phyloP scores from a whole-genome alignment of 164 flowering plant genomes.

The Tetrastigma voinierianum region DNA sequence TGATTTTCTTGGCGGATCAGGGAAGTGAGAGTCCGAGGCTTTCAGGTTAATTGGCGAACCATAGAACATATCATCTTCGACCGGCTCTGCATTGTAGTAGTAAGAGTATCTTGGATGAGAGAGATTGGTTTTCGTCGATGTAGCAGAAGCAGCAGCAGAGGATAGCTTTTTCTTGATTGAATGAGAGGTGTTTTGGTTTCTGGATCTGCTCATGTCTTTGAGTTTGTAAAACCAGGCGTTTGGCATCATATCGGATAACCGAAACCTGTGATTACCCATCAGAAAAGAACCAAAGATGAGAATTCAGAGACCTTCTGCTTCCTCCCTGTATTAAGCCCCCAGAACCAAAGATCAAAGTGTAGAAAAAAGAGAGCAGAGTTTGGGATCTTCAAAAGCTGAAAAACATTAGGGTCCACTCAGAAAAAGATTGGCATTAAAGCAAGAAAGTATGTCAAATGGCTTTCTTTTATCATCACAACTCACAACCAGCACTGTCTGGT shows the following conservation, averaged over 20 bases:
- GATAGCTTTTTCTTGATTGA: constrained; percentile 22
- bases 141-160: constrained; percentile 8
- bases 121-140: constrained; percentile 8
- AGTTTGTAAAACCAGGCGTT: constrained; percentile 86
- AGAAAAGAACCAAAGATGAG: neutral
- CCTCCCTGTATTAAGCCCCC: constrained; percentile 5
- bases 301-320: neutral
- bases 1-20: constrained; percentile 33
- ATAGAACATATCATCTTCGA: constrained; percentile 13
- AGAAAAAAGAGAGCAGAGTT: neutral
- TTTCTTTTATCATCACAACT: constrained; percentile 5
- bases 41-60: constrained; percentile 26
- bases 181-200: constrained; percentile 20
- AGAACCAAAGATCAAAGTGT: neutral
- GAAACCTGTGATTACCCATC: constrained; percentile 80
- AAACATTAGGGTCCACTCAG: constrained; percentile 3
- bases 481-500: neutral
- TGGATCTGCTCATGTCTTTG: constrained; percentile 48
- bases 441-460: neutral
- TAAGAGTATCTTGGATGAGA: constrained; percentile 41
- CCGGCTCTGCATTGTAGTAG: constrained; percentile 34
- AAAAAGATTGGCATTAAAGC: constrained; percentile 12
- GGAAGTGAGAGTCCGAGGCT: constrained; percentile 29
- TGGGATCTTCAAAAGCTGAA: neutral
- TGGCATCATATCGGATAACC: constrained; percentile 76